Evolutionary conservation across 306 rosid genomes (phyloP).

Genomic region (Prunus davidiana): DNA sequence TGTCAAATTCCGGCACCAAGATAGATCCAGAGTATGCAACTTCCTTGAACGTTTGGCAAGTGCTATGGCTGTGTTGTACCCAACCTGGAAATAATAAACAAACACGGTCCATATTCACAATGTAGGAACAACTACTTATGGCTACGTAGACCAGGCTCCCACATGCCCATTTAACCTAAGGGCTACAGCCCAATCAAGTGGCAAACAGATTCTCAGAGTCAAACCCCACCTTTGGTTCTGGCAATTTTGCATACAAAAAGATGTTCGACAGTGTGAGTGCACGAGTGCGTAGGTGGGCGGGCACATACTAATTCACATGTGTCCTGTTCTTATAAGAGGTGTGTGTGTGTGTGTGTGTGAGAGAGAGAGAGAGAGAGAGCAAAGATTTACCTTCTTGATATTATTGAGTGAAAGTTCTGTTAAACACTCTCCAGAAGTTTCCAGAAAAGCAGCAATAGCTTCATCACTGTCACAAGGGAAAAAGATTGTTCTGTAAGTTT

Average conservation of each 20-base stretch:
- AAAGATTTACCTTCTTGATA: constrained; percentile 51
- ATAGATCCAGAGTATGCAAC: constrained; percentile 70
- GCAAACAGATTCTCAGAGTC: not conserved
- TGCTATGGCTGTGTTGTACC: constrained; percentile 49
- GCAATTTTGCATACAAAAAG: not conserved
- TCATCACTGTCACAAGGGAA: constrained; percentile 55
- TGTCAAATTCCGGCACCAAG: constrained; percentile 75
- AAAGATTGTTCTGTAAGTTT: constrained; percentile 11
- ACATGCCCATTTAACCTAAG: constrained; percentile 1
- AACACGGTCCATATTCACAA: constrained; percentile 21
- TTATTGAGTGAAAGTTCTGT: constrained; percentile 73
- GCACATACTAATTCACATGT: not conserved
- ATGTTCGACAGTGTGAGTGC: not conserved
- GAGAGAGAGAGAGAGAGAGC: constrained; percentile 4
- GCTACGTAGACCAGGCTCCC: not conserved
- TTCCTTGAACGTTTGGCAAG: constrained; percentile 49
- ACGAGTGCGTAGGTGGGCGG: not conserved
- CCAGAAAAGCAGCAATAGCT: constrained; percentile 77
- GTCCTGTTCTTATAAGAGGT: not conserved
- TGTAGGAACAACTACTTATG: not conserved
- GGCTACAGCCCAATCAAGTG: constrained; percentile 9
- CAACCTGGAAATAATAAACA: constrained; percentile 50
- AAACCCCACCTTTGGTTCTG: constrained; percentile 3
- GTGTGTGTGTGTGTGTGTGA: not conserved
- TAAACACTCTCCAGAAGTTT: constrained; percentile 50